Conservation (phyloP, 768 basidiomycete species). For the Panaeolus papilionaceus region DNA sequence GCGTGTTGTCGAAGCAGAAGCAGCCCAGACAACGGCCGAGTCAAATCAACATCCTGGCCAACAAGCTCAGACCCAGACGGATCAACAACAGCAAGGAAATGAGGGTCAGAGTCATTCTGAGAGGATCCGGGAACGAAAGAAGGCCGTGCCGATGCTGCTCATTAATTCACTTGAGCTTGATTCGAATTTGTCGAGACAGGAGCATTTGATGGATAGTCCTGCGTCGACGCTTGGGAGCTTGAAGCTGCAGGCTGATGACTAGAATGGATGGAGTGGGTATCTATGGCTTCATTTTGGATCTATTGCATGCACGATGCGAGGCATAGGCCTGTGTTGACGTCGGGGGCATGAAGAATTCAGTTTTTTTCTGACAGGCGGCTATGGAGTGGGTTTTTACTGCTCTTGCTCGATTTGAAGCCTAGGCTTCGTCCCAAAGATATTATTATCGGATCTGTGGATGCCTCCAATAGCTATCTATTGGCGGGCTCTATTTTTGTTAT, state of each 20-base stretch:
- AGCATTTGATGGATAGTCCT: slow-evolving; percentile 46
- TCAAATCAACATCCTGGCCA: slow-evolving; percentile 5
- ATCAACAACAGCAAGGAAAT: neutral
- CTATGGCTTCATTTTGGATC: neutral
- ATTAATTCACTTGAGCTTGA: slow-evolving; percentile 38
- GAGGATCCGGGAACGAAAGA: slow-evolving; percentile 24
- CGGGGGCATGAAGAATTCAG: neutral
- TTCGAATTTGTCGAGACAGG: slow-evolving; percentile 24
- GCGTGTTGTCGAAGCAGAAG: slow-evolving; percentile 10
- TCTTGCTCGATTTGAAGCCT: slow-evolving; percentile 2
- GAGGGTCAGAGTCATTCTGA: neutral
- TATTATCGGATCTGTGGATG: neutral
- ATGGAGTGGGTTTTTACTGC: slow-evolving; percentile 6
- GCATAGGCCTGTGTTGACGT: neutral
- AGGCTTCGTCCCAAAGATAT: neutral
- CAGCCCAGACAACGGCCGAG: slow-evolving; percentile 18
- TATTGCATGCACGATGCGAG: neutral
- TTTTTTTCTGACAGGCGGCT: neutral
- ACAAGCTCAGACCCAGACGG: slow-evolving; percentile 18
- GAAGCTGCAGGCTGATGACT: slow-evolving; percentile 31
- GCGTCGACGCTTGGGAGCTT: slow-evolving; percentile 36
- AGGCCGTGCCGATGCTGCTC: slow-evolving; percentile 34
- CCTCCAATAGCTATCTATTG: neutral
- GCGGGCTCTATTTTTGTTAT: neutral
- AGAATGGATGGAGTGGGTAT: neutral